Evolutionary conservation across 2,329 filamentous ascomycete genomes (phyloP).

Genomic region (Sporothrix dimorphospora): DNA sequence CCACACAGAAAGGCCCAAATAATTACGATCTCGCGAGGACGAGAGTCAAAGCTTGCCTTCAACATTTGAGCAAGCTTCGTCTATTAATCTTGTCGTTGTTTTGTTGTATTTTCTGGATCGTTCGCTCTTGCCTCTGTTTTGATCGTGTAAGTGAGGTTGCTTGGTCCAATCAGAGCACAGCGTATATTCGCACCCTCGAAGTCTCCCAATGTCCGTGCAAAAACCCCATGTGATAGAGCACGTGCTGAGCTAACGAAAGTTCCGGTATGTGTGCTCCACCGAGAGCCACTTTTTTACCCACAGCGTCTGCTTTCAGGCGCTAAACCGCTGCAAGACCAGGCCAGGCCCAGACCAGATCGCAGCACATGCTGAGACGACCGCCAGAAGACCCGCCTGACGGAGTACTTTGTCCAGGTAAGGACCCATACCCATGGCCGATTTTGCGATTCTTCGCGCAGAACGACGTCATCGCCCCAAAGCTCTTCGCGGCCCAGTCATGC

Average conservation of each 20-base stretch:
- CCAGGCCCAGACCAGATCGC: not conserved
- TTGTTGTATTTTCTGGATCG: not conserved
- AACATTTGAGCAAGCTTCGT: too few relatives aligned
- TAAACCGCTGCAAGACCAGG: not conserved
- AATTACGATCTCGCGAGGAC: too few relatives aligned
- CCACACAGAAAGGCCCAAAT: too few relatives aligned
- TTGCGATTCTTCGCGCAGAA: slow-evolving; percentile 21
- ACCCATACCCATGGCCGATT: not conserved
- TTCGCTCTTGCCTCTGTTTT: not conserved
- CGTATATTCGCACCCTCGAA: not conserved
- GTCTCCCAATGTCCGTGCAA: not conserved
- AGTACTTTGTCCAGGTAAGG: slow-evolving; percentile 16
- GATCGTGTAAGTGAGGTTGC: slow-evolving; percentile 17
- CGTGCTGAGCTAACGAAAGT: too few relatives aligned
- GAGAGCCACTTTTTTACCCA: too few relatives aligned
- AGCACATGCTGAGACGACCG: slow-evolving; percentile 3
- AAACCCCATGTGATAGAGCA: not conserved
- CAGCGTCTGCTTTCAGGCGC: not conserved
- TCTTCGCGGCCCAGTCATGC: slow-evolving; percentile 2
- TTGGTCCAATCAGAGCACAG: not conserved
- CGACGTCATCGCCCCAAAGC: slow-evolving; percentile 21
- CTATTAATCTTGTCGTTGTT: not conserved
- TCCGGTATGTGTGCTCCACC: too few relatives aligned
- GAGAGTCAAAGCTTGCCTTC: too few relatives aligned
- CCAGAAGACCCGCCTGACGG: not conserved